Evolutionary conservation across 1,284 basidiomycete genomes (phyloP), one percentile per base, ranked within the genome.

Genomic region (Pyrrhoderma noxium): DNA sequence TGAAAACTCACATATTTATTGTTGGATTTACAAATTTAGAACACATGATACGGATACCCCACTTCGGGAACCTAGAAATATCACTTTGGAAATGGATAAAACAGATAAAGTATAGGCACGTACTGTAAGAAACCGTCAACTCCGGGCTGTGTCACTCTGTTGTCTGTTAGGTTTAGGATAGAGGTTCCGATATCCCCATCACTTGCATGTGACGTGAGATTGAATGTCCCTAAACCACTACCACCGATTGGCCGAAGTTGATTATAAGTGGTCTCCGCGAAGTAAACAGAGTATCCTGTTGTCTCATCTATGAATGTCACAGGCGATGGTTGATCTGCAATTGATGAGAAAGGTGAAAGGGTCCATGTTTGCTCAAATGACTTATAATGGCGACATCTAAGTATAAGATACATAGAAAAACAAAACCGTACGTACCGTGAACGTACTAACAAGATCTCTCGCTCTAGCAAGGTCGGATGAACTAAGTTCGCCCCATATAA

Each of bases 11-110:
- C 67, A 70, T 57, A 47, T 67, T 65, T 1, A 35, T 35, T 21
- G 53, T 57, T 11, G 61, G 55, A 47, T 70, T 58, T 8, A 68
- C 61, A 8, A 71, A 49, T 44, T 64, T 68, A 22, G 57, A 53
- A 56, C 71, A 74, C 31, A 64, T 64, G 4, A 68, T 68, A 19
- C 71, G 61, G 14, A 71, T 64, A 0, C 71, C 72, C 72, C 72
- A 73, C 21, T 49, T 53, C 65, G 61, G 14, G 70, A 67, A 58
- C 67, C 67, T 50, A 69, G 70, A 36, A 34, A 19, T n/a, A 3
- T 18, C 25, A 8, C n/a, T 31, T 25, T 22, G 39, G 27, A 31
- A 31, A 31, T 31, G 7, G 5, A 31, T 31, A 31, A 11, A 31
- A 31, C 11, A 11, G 11, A 31, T 5, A 5, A 5, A 31, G 27